Conservation (phyloP, 441 rosid species). For the Mallotus japonicus region DNA sequence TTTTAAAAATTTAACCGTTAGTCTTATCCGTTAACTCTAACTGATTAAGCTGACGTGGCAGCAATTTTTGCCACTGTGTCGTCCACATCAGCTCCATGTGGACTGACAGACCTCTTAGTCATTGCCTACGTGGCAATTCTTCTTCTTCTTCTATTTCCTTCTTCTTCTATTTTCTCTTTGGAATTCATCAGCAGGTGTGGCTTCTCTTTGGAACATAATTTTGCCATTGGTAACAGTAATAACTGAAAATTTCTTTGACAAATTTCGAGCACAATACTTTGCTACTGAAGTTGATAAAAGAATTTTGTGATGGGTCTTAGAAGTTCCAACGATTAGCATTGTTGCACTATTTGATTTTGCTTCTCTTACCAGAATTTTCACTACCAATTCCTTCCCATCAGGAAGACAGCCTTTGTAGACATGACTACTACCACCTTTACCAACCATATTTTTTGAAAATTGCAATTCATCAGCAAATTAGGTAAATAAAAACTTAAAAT, state of each 20-base stretch:
- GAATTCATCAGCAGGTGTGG: constrained; percentile 24
- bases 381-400: constrained; percentile 81
- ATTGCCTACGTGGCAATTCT: too few relatives aligned
- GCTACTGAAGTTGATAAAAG: constrained; percentile 66
- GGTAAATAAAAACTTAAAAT: neutral
- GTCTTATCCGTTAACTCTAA: too few relatives aligned
- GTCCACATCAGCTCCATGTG: too few relatives aligned
- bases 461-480: constrained; percentile 8
- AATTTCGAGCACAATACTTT: constrained; percentile 75
- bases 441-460: constrained; percentile 71
- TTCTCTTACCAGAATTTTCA: constrained; percentile 77
- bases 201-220: constrained; percentile 62
- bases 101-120: too few relatives aligned
- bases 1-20: too few relatives aligned
- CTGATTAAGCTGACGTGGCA: too few relatives aligned
- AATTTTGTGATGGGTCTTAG: constrained; percentile 48
- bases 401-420: constrained; percentile 81
- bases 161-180: too few relatives aligned
- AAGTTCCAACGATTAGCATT: constrained; percentile 64
- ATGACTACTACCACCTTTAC: constrained; percentile 89
- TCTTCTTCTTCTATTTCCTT: too few relatives aligned
- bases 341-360: constrained; percentile 55
- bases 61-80: too few relatives aligned
- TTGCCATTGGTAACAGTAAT: constrained; percentile 72
- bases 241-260: constrained; percentile 51